Base-by-base conservation (phyloP, 2,329 filamentous ascomycete genomes). In the Diaporthe destruens region DNA sequence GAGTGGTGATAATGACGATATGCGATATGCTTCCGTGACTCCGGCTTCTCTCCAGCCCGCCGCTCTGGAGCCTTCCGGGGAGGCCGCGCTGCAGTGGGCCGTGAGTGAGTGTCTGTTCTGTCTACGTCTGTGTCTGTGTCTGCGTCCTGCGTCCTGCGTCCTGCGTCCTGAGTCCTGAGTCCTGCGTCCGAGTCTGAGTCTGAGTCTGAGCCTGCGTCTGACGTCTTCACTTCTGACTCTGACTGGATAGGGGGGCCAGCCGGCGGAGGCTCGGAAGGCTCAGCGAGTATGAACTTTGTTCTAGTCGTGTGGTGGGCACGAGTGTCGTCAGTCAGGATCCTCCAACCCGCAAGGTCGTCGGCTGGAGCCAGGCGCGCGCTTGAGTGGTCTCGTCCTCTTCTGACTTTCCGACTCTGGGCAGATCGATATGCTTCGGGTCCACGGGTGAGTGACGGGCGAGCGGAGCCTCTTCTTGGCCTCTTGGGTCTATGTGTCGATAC, bases 261-360 rank as follows among this genome's bases (percentile, higher is more conserved):
- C n/a, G n/a, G 55, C 39, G 53, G 18, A 29, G 56, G 23, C n/a
- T n/a, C n/a, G n/a, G n/a, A n/a, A 61, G 56, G 39, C 39, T 44
- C 39, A 32, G 39, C 42, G n/a, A n/a, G n/a, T n/a, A 66, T 66
- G 47, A 66, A 53, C 61, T 66, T 20, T 66, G 61, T 51, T 42
- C 39, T 18, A n/a, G 23, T 20, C 32, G 25, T 44, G 25, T 12
- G 56, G 56, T 20, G 56, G 56, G 57, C 5, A n/a, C 20, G 42
- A 49, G 29, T 63, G 42, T 23, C 7, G 44, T 20, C 44, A 12
- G 44, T 20, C 44, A 47, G 20, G 2, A 42, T 42, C 39, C n/a
- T 3, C 11, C 11, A 36, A 18, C 34, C 59, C 29, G 36, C 59
- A 18, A 44, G 59, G 59, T 51, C 32, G 32, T 53, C n/a, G n/a